These are phyloP conservation scores for Botrytis paeoniae DNA, from an alignment of 2,329 filamentous ascomycete species.

Conservation along the genomic window DNA sequence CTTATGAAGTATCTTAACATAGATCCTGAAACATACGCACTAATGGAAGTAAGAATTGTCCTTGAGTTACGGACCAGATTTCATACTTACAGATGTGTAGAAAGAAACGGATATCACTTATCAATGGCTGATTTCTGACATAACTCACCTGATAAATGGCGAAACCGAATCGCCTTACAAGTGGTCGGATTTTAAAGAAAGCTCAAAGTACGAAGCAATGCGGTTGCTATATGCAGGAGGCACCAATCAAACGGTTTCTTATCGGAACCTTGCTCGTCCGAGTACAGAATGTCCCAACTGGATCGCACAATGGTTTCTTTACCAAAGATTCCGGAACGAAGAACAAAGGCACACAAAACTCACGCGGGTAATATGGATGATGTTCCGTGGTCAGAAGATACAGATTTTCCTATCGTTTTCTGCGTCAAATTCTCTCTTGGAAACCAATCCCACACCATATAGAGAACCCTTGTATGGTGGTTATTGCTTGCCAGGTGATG, in stretches of 20 bases:
- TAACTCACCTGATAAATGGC: no score
- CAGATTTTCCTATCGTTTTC: no score
- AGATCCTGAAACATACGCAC: conserved; percentile 28
- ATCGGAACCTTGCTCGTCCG: conserved; percentile 31
- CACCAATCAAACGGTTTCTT: conserved; percentile 29
- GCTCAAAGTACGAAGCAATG: conserved; percentile 35
- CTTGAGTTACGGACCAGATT: background rate
- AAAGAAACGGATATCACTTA: conserved; percentile 36
- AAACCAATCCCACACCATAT: no score
- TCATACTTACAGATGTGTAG: conserved; percentile 20
- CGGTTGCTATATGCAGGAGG: no score
- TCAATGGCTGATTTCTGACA: conserved; percentile 31
- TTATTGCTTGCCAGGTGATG: no score
- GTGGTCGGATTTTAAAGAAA: conserved; percentile 35
- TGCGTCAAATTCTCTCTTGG: no score
- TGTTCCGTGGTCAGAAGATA: no score
- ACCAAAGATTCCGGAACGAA: no score
- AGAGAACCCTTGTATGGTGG: no score
- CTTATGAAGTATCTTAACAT: conserved; percentile 33
- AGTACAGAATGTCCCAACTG: conserved; percentile 32
- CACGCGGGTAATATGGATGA: no score
- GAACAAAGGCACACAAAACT: no score
- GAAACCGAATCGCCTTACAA: conserved; percentile 31
- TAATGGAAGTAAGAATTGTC: conserved; percentile 34
- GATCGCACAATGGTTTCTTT: conserved; percentile 38